Conservation (phyloP, 2,329 filamentous ascomycete genomes). For the Neospermospora avenae region DNA sequence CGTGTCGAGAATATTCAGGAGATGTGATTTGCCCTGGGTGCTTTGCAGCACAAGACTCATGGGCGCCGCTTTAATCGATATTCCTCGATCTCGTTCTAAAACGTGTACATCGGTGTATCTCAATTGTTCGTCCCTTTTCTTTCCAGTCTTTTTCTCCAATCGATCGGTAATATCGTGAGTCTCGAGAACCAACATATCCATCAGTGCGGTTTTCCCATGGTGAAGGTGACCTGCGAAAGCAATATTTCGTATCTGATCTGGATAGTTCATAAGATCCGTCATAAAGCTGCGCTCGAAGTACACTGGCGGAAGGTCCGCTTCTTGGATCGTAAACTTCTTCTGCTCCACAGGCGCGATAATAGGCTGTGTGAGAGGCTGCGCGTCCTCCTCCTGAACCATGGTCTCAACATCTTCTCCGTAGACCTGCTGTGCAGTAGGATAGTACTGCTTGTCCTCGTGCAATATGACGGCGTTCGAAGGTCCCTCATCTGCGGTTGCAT, state of each 20-base stretch:
- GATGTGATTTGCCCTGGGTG: constrained; percentile 89
- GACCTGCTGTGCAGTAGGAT: constrained; percentile 93
- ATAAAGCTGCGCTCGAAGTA: constrained; percentile 88
- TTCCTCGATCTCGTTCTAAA: constrained; percentile 80
- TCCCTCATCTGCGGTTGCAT: constrained; percentile 58
- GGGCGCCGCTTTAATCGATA: constrained; percentile 89
- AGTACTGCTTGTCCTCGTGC: constrained; percentile 99
- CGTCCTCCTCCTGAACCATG: constrained; percentile 94
- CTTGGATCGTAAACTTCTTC: constrained; percentile 95
- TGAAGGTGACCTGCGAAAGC: constrained; percentile 90
- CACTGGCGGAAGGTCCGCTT: constrained; percentile 84
- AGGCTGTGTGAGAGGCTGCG: constrained; percentile 85
- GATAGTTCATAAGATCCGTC: constrained; percentile 94
- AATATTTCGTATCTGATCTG: constrained; percentile 89
- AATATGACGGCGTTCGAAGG: constrained; percentile 96
- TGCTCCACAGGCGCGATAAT: constrained; percentile 91
- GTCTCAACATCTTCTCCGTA: constrained; percentile 95
- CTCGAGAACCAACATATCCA: constrained; percentile 97
- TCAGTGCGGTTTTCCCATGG: constrained; percentile 95
- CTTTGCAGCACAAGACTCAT: constrained; percentile 91
- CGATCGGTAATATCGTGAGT: constrained; percentile 84
- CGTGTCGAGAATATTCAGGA: constrained; percentile 93
- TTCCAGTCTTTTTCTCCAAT: constrained; percentile 77
- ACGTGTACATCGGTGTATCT: constrained; percentile 92
- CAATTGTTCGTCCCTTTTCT: constrained; percentile 81